Evolutionary conservation across 371 early-diverging fungal species (phyloP).

Genomic region (Mortierella sp.): DNA sequence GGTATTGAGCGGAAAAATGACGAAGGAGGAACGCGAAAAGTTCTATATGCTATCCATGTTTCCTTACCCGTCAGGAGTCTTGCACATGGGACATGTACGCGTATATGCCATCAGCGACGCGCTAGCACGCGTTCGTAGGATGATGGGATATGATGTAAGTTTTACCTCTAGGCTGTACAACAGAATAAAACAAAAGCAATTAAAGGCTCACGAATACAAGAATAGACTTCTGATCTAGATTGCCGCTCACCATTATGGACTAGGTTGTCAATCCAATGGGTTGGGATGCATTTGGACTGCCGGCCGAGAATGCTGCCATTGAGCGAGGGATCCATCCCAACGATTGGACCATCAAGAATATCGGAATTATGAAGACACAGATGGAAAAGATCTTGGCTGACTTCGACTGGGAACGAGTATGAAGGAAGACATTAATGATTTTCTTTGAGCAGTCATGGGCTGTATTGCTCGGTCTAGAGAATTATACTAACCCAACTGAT

Average conservation of each 20-base stretch:
- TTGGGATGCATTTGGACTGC: constrained; percentile 99
- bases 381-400: constrained; percentile 79
- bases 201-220: neutral
- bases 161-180: neutral
- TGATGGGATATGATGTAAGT: constrained; percentile 79
- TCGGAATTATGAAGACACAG: constrained; percentile 86
- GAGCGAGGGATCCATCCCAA: constrained; percentile 87
- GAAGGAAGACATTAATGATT: neutral
- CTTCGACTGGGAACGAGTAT: constrained; percentile 92
- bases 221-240: neutral
- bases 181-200: neutral
- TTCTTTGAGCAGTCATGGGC: too few relatives aligned
- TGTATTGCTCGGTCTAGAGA: neutral
- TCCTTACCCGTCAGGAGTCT: constrained; percentile 93
- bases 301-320: constrained; percentile 98
- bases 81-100: constrained; percentile 97
- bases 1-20: neutral
- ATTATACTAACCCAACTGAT: neutral
- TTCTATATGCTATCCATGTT: constrained; percentile 94
- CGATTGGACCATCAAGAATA: constrained; percentile 90
- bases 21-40: constrained; percentile 58
- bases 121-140: constrained; percentile 81
- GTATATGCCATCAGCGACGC: constrained; percentile 95
- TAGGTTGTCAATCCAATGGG: constrained; percentile 96
- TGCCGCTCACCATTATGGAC: neutral